These are phyloP conservation scores for Aspergillus bertholletiae DNA, from an alignment of 495 filamentous ascomycete genomes.

Conservation along the genomic window DNA sequence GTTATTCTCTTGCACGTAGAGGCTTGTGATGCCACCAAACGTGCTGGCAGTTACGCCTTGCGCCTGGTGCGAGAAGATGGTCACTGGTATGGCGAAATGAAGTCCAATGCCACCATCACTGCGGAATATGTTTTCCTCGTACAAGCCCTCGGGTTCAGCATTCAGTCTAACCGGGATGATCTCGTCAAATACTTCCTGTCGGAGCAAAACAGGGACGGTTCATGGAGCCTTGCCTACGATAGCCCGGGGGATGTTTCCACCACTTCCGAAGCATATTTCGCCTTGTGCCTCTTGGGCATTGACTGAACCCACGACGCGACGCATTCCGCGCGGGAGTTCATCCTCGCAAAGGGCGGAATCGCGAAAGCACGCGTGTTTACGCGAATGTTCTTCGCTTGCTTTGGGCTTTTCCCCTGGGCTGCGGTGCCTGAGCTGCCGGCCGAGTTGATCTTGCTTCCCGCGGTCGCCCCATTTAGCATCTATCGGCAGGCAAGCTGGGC, in stretches of 20 bases:
- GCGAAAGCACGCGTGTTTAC: conserved; percentile 36
- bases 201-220: conserved; percentile 32
- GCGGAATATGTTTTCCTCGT: background rate
- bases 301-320: conserved; percentile 16
- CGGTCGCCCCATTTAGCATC: conserved; percentile 30
- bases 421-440: conserved; percentile 35
- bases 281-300: conserved; percentile 35
- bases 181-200: background rate
- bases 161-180: background rate
- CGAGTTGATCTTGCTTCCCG: conserved; percentile 37
- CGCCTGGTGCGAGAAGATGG: too few species aligned
- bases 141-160: background rate
- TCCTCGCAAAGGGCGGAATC: conserved; percentile 30
- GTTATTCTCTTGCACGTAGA: too few species aligned
- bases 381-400: conserved; percentile 34
- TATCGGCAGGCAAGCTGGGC: conserved; percentile 37
- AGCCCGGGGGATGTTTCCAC: conserved; percentile 36
- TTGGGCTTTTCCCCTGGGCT: conserved; percentile 41
- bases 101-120: background rate
- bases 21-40: too few species aligned
- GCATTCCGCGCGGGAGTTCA: conserved; percentile 23
- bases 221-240: conserved; percentile 35
- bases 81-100: background rate
- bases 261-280: conserved; percentile 37
- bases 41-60: too few species aligned